Evolutionary conservation across 2,329 filamentous ascomycete species (phyloP).

Genomic region (Zymoseptoria passerinii): DNA sequence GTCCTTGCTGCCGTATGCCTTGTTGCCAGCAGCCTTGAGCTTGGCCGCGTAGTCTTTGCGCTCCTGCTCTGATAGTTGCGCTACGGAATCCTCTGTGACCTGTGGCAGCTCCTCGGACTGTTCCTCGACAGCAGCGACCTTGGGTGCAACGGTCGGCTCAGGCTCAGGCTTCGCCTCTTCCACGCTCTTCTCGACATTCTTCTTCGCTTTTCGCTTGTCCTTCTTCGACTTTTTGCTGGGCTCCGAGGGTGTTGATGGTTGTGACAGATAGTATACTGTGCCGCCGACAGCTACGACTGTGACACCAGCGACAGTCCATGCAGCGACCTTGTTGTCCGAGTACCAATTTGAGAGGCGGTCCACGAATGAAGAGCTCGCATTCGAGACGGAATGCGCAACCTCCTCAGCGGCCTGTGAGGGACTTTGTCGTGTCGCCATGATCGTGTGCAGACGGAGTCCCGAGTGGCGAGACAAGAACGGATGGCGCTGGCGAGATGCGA

Average conservation of each 20-base stretch:
- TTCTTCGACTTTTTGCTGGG: constrained; percentile 78
- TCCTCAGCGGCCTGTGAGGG: not conserved
- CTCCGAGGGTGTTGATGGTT: constrained; percentile 29
- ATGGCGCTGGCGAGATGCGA: not conserved
- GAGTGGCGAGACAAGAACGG: not conserved
- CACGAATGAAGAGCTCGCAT: constrained; percentile 63
- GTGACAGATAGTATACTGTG: constrained; percentile 78
- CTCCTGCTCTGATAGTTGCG: constrained; percentile 49
- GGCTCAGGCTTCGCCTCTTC: constrained; percentile 17
- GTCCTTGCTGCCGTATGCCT: constrained; percentile 88
- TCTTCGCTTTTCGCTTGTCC: constrained; percentile 80
- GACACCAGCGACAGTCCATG: constrained; percentile 93
- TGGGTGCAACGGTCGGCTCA: constrained; percentile 18
- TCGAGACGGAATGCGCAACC: not conserved
- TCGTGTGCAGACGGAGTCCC: not conserved
- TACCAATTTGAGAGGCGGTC: constrained; percentile 87
- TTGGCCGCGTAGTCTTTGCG: constrained; percentile 81
- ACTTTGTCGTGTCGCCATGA: not conserved
- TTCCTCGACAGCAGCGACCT: constrained; percentile 28
- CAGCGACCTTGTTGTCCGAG: constrained; percentile 87
- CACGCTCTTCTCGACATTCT: constrained; percentile 42
- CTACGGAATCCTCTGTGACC: constrained; percentile 41
- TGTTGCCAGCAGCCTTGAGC: constrained; percentile 92
- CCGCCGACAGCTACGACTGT: constrained; percentile 88
- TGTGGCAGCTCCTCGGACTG: constrained; percentile 41